Evolutionary conservation across 148 eudicot species (phyloP), one percentile per base, ranked within the genome.

Genomic region (Chenopodium berlandieri): DNA sequence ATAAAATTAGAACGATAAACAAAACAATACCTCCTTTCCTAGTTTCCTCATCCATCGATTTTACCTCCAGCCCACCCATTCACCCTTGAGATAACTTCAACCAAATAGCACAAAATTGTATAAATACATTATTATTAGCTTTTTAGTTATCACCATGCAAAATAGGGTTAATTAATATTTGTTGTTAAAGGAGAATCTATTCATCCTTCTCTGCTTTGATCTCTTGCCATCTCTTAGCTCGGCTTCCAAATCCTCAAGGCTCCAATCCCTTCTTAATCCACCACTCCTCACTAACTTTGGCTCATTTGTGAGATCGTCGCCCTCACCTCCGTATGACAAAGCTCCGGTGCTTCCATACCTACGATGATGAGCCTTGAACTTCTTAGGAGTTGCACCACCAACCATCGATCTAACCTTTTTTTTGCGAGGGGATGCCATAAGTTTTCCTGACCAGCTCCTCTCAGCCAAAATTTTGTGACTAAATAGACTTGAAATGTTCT

Each of bases 241-340:
- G 7, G 58, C 79, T 17, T 65, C 77, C 73, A 94, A 70, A 77
- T 92, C 83, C 85, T 94, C 97, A 72, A 94, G 90, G 85, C 97
- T 94, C 98, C 98, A 94, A 87, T 94, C 97, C 86, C 94, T 88
- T 83, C 98, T 89, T 89, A 89, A 80, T 34, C 94, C 98, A 23
- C 86, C 79, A 79, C 97, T 89, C 82, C 98, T 92, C 78, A 89
- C 86, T 79, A 94, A 67, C 83, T 81, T 88, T 0, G 98, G 98
- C 56, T 82, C 75, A 9, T 48, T 7, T 19, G 7, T 20, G 23
- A 63, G 65, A 73, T 62, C 48, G 4, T 31, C 65, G 12, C 73
- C 75, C 16, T 46, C 80, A n/a, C 75, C 84, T 17, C n/a, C 75
- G 20, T 10, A 69, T 12, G 75, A 44, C 9, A 78, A 52, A 7